Conservation (phyloP, 768 basidiomycete genomes). For the Pleurotus platypus region DNA sequence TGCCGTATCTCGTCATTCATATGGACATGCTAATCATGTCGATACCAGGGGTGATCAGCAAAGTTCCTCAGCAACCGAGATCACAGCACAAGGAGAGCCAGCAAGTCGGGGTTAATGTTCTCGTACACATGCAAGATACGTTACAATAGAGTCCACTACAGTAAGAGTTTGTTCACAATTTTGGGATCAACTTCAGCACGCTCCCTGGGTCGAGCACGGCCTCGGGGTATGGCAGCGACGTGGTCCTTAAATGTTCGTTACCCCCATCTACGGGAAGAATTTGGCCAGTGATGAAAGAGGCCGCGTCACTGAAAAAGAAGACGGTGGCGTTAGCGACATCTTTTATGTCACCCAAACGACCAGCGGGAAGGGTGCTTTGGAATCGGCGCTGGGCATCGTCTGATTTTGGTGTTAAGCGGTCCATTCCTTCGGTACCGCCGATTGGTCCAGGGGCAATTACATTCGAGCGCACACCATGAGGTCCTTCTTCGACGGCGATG, state of each 20-base stretch:
- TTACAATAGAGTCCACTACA: too few relatives aligned
- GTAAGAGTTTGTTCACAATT: constrained; percentile 22
- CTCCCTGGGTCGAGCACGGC: constrained; percentile 58
- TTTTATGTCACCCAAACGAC: constrained; percentile 52
- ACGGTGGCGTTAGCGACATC: constrained; percentile 72
- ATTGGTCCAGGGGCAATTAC: constrained; percentile 85
- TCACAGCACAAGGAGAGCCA: too few relatives aligned
- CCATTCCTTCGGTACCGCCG: constrained; percentile 68
- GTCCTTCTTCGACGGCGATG: constrained; percentile 91
- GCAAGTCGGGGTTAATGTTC: too few relatives aligned
- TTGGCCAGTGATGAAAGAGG: constrained; percentile 73
- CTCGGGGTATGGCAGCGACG: constrained; percentile 58
- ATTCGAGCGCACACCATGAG: constrained; percentile 89
- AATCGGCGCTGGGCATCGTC: constrained; percentile 13
- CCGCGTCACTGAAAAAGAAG: constrained; percentile 82
- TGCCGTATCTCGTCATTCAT: too few relatives aligned
- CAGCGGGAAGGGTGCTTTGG: constrained; percentile 31
- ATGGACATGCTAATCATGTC: too few relatives aligned
- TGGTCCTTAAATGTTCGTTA: constrained; percentile 45
- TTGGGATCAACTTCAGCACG: constrained; percentile 48
- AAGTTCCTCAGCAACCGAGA: too few relatives aligned
- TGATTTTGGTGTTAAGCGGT: constrained; percentile 45
- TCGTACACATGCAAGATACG: too few relatives aligned
- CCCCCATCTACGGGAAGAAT: constrained; percentile 72
- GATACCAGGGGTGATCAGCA: too few relatives aligned